These are phyloP conservation scores for Aspergillus ruber DNA, from an alignment of 2,329 filamentous ascomycete species.

Conservation along the genomic window DNA sequence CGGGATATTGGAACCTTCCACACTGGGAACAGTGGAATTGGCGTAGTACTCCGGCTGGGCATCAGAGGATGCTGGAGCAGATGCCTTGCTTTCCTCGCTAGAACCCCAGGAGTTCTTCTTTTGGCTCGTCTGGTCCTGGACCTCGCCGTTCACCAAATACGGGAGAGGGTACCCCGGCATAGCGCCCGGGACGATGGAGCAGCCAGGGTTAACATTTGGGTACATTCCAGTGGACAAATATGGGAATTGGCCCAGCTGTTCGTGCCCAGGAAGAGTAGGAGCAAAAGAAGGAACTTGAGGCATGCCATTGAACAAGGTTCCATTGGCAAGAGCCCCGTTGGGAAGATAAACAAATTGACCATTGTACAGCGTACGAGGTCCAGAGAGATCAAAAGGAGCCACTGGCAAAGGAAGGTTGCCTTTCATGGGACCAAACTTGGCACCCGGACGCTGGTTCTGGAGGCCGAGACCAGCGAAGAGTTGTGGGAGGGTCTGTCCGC, in stretches of 20 bases:
- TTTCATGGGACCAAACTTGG: conserved; percentile 23
- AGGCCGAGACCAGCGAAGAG: conserved; percentile 21
- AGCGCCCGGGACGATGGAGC: conserved; percentile 24
- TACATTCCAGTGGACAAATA: conserved; percentile 34
- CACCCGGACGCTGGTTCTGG: conserved; percentile 21
- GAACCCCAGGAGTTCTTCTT: conserved; percentile 37
- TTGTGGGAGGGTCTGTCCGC: conserved; percentile 14
- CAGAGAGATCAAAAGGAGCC: conserved; percentile 22
- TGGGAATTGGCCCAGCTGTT: conserved; percentile 27
- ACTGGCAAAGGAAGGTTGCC: conserved; percentile 17
- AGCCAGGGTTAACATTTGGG: conserved; percentile 27
- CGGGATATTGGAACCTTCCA: conserved; percentile 53
- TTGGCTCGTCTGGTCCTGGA: conserved; percentile 29
- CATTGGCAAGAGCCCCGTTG: conserved; percentile 14
- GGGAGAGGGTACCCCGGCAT: conserved; percentile 32
- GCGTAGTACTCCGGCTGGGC: conserved; percentile 56
- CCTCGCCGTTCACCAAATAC: conserved; percentile 29
- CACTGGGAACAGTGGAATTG: conserved; percentile 45
- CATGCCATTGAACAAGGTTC: conserved; percentile 23
- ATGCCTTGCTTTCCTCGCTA: conserved; percentile 37
- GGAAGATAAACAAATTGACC: conserved; percentile 26
- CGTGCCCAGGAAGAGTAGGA: conserved; percentile 23
- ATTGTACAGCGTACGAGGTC: conserved; percentile 21
- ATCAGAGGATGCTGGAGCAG: conserved; percentile 60
- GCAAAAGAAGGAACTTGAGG: conserved; percentile 23